Base-by-base conservation (phyloP, 805 yeast genomes). In the Metschnikowia koreensis region DNA sequence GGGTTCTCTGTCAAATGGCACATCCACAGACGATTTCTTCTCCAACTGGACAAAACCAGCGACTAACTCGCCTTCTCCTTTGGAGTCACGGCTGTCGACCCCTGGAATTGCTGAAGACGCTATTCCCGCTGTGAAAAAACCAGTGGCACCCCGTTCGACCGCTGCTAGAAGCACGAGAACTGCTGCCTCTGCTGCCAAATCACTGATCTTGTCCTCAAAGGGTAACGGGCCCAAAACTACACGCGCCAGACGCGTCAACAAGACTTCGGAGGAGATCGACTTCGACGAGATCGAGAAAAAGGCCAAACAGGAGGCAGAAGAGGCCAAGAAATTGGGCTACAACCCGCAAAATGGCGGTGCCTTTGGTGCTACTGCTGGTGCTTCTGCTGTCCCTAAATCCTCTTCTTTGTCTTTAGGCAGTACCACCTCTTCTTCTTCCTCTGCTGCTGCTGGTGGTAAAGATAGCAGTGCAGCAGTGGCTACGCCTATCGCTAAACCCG, bases 31-130 rank as follows among this genome's bases (percentile, higher is more conserved):
- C 68, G 97, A 90, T 69, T 94, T 94, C 68, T 94, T 94, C 71
- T 81, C 94, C 48, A 86, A 83, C 65, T 92, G 97, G 94, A 89
- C 89, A 52, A 89, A 89, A 64, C 90, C 96, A n/a, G 70, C 75
- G 41, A 69, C 78, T 27, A 69, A 80, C 15, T 70, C 85, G 6
- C 72, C 82, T 11, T 77, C 82, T 4, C 84, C 85, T 12, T 56
- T 79, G 53, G 73, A 73, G 2, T 77, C 81, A 5, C 66, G 73
- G 50, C 70, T 73, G 37, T 64, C 66, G 29, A 79, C 83, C 1
- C 83, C 83, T 15, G 60, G 58, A 17, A 64, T 74, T 8, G 59
- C 67, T 16, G 77, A 73, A 38, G 78, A 73, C 47, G 63, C 66
- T 41, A 29, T 53, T 4, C 50, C 41, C 22, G 41, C 45, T 12